Evolutionary conservation across 768 basidiomycete genomes (phyloP).

Genomic region (Crepidotus variabilis): DNA sequence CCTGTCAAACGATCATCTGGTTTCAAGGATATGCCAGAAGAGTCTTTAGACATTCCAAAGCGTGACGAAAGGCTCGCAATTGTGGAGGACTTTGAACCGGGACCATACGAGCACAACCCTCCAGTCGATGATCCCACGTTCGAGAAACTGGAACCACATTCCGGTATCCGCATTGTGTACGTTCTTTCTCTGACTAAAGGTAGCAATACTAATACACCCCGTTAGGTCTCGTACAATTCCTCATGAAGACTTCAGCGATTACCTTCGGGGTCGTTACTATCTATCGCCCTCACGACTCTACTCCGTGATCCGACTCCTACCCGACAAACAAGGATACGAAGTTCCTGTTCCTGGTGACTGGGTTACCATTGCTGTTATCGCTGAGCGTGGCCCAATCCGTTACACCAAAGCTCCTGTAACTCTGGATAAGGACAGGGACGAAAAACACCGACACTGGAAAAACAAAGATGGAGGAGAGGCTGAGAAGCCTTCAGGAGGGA

Average conservation of each 20-base stretch:
- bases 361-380: slow-evolving; percentile 94
- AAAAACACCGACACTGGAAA: slow-evolving; percentile 28
- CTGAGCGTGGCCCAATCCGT: slow-evolving; percentile 80
- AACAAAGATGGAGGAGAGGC: slow-evolving; percentile 26
- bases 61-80: slow-evolving; percentile 66
- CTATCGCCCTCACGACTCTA: slow-evolving; percentile 88
- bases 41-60: slow-evolving; percentile 12
- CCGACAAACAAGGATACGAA: slow-evolving; percentile 80
- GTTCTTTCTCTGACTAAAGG: slow-evolving; percentile 24
- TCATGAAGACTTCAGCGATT: slow-evolving; percentile 76
- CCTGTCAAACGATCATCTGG: slow-evolving; percentile 21
- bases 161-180: slow-evolving; percentile 79
- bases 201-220: slow-evolving; percentile 1
- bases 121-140: slow-evolving; percentile 75
- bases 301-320: slow-evolving; percentile 57
- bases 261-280: slow-evolving; percentile 81
- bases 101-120: slow-evolving; percentile 72
- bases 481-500: slow-evolving; percentile 54
- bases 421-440: slow-evolving; percentile 43
- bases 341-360: slow-evolving; percentile 92
- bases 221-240: slow-evolving; percentile 67
- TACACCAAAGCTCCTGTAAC: slow-evolving; percentile 66
- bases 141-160: slow-evolving; percentile 83
- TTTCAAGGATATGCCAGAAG: slow-evolving; percentile 32
- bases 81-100: slow-evolving; percentile 72